Conservation (phyloP, 208 protist species). For the Trypanosoma brucei region DNA sequence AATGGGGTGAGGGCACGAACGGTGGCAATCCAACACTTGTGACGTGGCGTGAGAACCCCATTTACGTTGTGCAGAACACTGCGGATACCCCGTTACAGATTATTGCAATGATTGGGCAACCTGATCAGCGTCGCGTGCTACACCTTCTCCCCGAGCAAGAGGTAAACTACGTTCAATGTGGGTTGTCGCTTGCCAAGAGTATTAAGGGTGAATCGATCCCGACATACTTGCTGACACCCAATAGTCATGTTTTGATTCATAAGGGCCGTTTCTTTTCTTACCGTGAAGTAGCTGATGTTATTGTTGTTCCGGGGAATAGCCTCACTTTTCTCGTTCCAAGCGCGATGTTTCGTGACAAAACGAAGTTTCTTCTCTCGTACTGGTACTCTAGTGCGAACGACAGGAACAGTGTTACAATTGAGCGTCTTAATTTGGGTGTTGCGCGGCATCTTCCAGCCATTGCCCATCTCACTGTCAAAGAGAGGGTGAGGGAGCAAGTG, state of each 20-base stretch:
- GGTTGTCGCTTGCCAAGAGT: constrained; percentile 41
- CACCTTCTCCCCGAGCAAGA: constrained; percentile 55
- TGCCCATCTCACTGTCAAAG: constrained; percentile 45
- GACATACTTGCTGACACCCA: constrained; percentile 71
- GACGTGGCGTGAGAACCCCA: constrained; percentile 58
- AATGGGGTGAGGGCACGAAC: constrained; percentile 49
- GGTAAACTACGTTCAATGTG: constrained; percentile 73
- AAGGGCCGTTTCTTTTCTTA: constrained; percentile 54
- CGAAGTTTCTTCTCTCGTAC: constrained; percentile 84
- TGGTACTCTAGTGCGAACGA: constrained; percentile 47
- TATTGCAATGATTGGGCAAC: constrained; percentile 69
- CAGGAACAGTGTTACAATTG: constrained; percentile 29
- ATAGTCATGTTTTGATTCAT: constrained; percentile 71
- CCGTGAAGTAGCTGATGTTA: constrained; percentile 59
- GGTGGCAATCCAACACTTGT: constrained; percentile 46
- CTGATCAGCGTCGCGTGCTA: constrained; percentile 69
- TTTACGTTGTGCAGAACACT: constrained; percentile 45
- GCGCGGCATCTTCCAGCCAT: constrained; percentile 72
- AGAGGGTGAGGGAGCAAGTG: constrained; percentile 45
- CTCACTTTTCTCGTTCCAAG: constrained; percentile 74
- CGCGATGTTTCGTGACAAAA: constrained; percentile 56
- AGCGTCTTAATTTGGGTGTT: constrained; percentile 44
- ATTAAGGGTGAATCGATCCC: constrained; percentile 35
- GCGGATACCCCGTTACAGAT: constrained; percentile 53
- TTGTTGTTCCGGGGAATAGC: constrained; percentile 58